These are phyloP conservation scores for Blastobotrys persicus DNA, from an alignment of 1,139 yeast species.

Conservation along the genomic window DNA sequence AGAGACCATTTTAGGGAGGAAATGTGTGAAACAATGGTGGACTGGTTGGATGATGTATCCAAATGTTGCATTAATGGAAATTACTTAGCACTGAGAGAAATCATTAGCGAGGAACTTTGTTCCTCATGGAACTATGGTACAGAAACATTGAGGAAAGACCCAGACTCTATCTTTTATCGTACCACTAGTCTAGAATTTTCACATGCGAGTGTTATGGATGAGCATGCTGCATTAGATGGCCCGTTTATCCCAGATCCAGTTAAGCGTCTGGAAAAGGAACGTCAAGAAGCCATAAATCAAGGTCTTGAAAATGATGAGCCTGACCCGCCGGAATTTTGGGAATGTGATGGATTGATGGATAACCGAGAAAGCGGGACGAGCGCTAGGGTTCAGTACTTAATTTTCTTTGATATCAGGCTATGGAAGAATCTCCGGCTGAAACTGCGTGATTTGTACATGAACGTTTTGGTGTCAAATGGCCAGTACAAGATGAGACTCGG, in stretches of 20 bases:
- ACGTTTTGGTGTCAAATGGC: slow-evolving; percentile 66
- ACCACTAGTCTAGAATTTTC: slow-evolving; percentile 11
- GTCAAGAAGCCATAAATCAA: not conserved
- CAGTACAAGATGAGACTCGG: slow-evolving; percentile 60
- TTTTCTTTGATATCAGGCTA: slow-evolving; percentile 66
- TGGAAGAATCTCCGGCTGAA: slow-evolving; percentile 64
- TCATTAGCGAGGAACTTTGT: slow-evolving; percentile 55
- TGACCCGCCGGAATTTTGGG: slow-evolving; percentile 8
- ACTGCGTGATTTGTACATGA: slow-evolving; percentile 66
- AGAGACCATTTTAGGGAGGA: slow-evolving; percentile 78
- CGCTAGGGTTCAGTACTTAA: slow-evolving; percentile 70
- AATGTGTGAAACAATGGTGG: slow-evolving; percentile 68
- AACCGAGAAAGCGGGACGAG: slow-evolving; percentile 16
- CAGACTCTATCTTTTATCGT: not conserved
- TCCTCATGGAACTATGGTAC: slow-evolving; percentile 51
- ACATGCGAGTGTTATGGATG: slow-evolving; percentile 17
- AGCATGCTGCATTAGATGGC: slow-evolving; percentile 21
- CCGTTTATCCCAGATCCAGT: slow-evolving; percentile 25
- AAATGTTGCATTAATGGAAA: slow-evolving; percentile 55
- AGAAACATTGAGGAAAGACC: slow-evolving; percentile 1
- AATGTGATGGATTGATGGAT: slow-evolving; percentile 10
- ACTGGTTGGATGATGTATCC: slow-evolving; percentile 63
- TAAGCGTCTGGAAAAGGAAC: slow-evolving; percentile 5
- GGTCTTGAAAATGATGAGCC: not conserved
- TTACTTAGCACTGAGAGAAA: slow-evolving; percentile 48